A percentile compares a stretch with the other conserved stretches of the same genome.
These are phyloP conservation scores for Trichoderma orchidacearum DNA, from an alignment of 495 filamentous ascomycete species.

Conservation along the genomic window DNA sequence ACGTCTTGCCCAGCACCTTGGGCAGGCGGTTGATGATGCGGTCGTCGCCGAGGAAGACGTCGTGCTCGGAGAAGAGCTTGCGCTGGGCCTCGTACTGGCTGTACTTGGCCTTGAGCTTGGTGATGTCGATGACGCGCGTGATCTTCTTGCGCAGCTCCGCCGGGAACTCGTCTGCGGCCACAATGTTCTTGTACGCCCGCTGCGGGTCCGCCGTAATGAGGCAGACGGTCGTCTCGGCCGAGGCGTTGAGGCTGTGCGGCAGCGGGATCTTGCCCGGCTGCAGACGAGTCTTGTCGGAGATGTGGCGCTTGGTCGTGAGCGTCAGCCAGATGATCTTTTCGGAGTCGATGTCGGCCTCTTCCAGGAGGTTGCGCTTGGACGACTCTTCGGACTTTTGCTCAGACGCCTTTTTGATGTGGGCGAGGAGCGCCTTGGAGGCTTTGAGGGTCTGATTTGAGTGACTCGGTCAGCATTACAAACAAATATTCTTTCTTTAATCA, in stretches of 20 bases:
- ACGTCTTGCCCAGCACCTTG: slow-evolving; percentile 65
- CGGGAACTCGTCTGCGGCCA: slow-evolving; percentile 64
- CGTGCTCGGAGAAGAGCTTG: slow-evolving; percentile 68
- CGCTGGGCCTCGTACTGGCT: slow-evolving; percentile 74
- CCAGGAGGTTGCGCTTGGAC: slow-evolving; percentile 58
- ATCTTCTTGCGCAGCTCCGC: slow-evolving; percentile 55
- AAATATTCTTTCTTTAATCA: background rate
- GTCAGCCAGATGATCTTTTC: slow-evolving; percentile 63
- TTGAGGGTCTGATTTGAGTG: slow-evolving; percentile 42
- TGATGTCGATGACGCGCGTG: slow-evolving; percentile 64
- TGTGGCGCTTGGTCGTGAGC: slow-evolving; percentile 81
- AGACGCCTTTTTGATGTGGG: slow-evolving; percentile 59
- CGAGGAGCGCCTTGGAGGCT: slow-evolving; percentile 68
- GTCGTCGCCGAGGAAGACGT: slow-evolving; percentile 81
- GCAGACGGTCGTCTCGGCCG: slow-evolving; percentile 52
- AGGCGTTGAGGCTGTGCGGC: slow-evolving; percentile 56
- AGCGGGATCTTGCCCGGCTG: slow-evolving; percentile 53
- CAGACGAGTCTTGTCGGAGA: slow-evolving; percentile 57
- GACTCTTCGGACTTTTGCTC: slow-evolving; percentile 39
- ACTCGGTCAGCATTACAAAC: background rate
- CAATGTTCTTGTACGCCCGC: slow-evolving; percentile 76
- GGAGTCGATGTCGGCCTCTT: slow-evolving; percentile 37
- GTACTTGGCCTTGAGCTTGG: slow-evolving; percentile 76
- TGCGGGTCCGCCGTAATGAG: slow-evolving; percentile 69
- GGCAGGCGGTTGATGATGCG: slow-evolving; percentile 68